phyloP scores from a whole-genome alignment of 2,329 filamentous ascomycete species.

The Talaromyces sp. region DNA sequence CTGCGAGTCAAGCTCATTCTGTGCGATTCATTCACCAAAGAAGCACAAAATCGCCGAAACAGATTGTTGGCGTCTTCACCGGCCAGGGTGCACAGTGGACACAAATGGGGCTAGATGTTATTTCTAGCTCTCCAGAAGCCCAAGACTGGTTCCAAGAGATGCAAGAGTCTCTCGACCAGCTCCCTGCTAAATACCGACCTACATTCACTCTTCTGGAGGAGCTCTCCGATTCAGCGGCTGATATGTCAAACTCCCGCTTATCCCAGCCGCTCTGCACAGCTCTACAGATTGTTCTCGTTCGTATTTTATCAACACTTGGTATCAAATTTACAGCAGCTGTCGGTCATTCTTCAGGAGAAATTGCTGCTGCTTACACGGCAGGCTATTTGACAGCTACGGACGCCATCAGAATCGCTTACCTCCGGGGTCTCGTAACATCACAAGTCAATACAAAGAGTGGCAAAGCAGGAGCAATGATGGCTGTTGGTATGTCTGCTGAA shows the following conservation, averaged over 20 bases:
- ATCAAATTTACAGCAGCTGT: conserved; percentile 31
- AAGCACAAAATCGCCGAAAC: not conserved
- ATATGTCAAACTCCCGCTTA: conserved; percentile 15
- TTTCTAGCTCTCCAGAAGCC: conserved; percentile 12
- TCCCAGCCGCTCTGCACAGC: conserved; percentile 18
- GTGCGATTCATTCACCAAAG: not conserved
- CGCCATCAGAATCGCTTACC: conserved; percentile 37
- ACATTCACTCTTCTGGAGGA: conserved; percentile 20
- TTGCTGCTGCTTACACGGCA: conserved; percentile 42
- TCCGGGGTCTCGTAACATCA: conserved; percentile 28
- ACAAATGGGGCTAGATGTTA: conserved; percentile 21
- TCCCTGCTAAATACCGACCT: not conserved
- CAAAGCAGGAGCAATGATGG: conserved; percentile 26
- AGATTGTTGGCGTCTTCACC: conserved; percentile 24
- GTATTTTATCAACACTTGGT: conserved; percentile 19
- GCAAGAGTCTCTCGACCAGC: not conserved
- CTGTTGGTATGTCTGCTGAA: conserved; percentile 20
- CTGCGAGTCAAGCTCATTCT: not conserved
- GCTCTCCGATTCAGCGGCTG: not conserved
- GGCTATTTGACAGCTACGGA: conserved; percentile 32
- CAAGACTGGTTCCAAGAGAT: conserved; percentile 8
- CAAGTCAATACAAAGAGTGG: conserved; percentile 12
- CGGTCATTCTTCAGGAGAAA: conserved; percentile 46
- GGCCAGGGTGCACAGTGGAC: conserved; percentile 29
- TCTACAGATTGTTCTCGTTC: conserved; percentile 16